phyloP scores from a whole-genome alignment of 768 basidiomycete genomes.

The Hemileccinum rubropunctum region DNA sequence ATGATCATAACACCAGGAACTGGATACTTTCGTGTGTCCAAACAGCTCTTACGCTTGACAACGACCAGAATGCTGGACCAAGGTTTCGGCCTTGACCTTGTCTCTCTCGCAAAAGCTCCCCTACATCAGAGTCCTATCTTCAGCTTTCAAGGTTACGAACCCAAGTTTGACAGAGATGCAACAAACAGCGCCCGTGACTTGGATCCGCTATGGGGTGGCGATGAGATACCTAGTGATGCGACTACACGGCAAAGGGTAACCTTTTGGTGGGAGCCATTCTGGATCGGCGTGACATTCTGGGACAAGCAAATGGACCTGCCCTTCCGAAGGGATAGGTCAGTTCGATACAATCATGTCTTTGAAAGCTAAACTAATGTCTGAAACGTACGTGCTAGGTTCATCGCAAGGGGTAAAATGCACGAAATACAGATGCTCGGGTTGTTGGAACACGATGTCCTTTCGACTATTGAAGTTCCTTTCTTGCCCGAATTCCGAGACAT shows the following conservation, averaged over 20 bases:
- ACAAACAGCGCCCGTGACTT: conserved; percentile 46
- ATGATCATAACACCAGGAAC: conserved; percentile 92
- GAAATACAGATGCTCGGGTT: conserved; percentile 94
- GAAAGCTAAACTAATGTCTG: neutral
- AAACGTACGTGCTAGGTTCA: conserved; percentile 54
- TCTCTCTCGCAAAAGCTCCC: conserved; percentile 87
- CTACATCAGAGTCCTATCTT: conserved; percentile 93
- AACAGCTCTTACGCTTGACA: conserved; percentile 84
- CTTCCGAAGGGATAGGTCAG: conserved; percentile 71
- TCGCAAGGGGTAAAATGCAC: conserved; percentile 95
- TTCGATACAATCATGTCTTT: conserved; percentile 1
- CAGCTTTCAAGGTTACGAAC: conserved; percentile 73
- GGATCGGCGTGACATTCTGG: conserved; percentile 82
- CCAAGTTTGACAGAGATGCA: conserved; percentile 47
- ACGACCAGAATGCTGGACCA: conserved; percentile 93
- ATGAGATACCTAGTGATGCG: conserved; percentile 42
- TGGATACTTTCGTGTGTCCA: conserved; percentile 90
- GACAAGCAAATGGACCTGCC: conserved; percentile 85
- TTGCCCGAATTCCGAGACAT: conserved; percentile 45
- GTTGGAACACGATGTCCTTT: conserved; percentile 86
- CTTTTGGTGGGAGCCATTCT: conserved; percentile 92
- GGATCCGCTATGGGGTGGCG: conserved; percentile 77
- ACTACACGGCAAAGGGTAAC: conserved; percentile 46
- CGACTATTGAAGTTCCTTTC: conserved; percentile 85
- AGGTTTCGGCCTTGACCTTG: conserved; percentile 85